Percentiles rank a stretch among this genome's conserved stretches.
These are phyloP conservation scores for Babesia sp. DNA, from an alignment of 169 alveolate genomes.

Conservation along the genomic window DNA sequence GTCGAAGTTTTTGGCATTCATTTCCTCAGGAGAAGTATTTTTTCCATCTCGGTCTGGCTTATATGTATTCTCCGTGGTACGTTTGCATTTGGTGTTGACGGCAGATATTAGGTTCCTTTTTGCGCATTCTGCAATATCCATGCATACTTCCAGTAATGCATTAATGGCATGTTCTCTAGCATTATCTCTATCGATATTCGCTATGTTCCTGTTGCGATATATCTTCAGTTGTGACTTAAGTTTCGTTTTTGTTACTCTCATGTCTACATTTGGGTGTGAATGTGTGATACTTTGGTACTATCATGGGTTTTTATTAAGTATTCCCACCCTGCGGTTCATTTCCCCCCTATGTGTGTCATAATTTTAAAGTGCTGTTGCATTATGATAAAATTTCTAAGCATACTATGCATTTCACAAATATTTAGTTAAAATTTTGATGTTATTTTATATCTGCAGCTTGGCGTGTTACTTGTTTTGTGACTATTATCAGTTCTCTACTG, in stretches of 20 bases:
- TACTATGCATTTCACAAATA: not conserved
- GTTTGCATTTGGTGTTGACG: not conserved
- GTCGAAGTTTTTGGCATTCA: conserved; percentile 55
- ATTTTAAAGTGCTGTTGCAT: not conserved
- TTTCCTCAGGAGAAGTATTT: conserved; percentile 45
- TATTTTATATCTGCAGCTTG: not conserved
- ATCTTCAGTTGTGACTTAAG: not conserved
- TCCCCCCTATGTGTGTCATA: not conserved
- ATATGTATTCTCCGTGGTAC: not conserved
- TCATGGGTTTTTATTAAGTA: not conserved
- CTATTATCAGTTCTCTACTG: not conserved
- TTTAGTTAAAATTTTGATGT: too few species aligned
- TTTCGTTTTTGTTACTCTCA: not conserved
- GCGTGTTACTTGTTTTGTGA: not conserved
- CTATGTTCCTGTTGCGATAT: conserved; percentile 17
- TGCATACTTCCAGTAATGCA: not conserved
- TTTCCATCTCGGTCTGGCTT: too few species aligned
- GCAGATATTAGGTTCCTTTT: not conserved
- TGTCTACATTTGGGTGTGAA: not conserved
- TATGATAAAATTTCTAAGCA: not conserved
- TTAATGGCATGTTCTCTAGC: not conserved
- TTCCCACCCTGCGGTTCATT: not conserved
- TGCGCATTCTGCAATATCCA: not conserved
- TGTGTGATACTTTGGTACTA: too few species aligned
- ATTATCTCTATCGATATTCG: not conserved